Percentiles rank a stretch among this genome's conserved stretches.
Conservation (phyloP, 2,329 filamentous ascomycete species). For the Fusarium beomiforme region DNA sequence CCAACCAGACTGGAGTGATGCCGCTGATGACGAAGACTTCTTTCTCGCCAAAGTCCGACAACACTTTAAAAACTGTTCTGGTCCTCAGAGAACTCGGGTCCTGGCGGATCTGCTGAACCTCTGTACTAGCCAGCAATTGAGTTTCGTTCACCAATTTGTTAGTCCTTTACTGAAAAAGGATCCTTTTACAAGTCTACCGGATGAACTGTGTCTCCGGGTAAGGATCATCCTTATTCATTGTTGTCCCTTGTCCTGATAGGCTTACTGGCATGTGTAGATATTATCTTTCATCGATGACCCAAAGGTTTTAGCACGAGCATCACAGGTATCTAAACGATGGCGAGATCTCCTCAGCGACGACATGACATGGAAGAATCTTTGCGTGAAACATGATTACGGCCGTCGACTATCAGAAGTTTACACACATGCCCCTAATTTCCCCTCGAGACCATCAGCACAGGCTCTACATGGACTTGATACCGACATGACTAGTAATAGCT, state of each 20-base stretch:
- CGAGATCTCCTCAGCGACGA: constrained; percentile 93
- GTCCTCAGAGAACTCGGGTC: constrained; percentile 80
- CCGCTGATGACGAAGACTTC: constrained; percentile 82
- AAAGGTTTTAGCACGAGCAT: constrained; percentile 89
- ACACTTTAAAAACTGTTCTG: constrained; percentile 81
- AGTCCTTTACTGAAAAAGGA: constrained; percentile 95
- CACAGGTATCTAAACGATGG: constrained; percentile 96
- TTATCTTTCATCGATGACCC: constrained; percentile 97
- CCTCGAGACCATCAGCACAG: constrained; percentile 45
- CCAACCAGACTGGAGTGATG: constrained; percentile 78
- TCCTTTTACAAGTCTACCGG: constrained; percentile 89
- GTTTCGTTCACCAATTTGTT: constrained; percentile 96
- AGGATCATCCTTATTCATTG: constrained; percentile 46
- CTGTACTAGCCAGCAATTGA: constrained; percentile 94
- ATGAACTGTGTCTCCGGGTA: constrained; percentile 91
- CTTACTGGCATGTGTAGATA: constrained; percentile 65
- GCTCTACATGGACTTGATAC: constrained; percentile 48
- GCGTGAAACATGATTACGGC: constrained; percentile 92
- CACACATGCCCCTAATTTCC: constrained; percentile 45
- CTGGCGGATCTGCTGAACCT: constrained; percentile 90
- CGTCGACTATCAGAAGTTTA: constrained; percentile 65
- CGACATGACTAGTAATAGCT: constrained; percentile 52
- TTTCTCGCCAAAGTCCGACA: constrained; percentile 82
- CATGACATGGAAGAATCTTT: constrained; percentile 97
- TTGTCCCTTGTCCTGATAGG: not conserved